Conservation (phyloP, 1,284 basidiomycete species). For the Leccinum fuscescens region DNA sequence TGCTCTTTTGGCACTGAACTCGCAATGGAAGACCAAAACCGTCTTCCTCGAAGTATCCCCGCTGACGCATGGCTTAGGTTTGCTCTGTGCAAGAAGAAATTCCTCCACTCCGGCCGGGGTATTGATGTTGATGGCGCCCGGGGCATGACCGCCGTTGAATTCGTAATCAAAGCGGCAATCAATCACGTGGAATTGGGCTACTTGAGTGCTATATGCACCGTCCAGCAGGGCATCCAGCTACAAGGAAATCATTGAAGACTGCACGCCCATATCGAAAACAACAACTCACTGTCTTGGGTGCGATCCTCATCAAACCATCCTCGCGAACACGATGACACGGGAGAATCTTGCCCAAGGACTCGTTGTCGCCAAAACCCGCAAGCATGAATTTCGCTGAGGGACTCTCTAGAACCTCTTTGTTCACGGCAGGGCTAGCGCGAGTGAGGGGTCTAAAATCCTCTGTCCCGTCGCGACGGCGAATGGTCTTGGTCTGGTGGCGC, state of each 20-base stretch:
- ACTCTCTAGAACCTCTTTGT: conserved; percentile 48
- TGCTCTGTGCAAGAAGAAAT: conserved; percentile 64
- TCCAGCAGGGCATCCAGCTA: conserved; percentile 76
- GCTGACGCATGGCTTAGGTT: conserved; percentile 79
- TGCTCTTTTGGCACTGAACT: conserved; percentile 93
- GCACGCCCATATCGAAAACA: not conserved
- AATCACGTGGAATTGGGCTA: conserved; percentile 77
- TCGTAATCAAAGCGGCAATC: conserved; percentile 99
- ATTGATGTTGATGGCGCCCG: conserved; percentile 90
- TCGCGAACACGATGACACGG: conserved; percentile 93
- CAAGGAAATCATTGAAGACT: conserved; percentile 1
- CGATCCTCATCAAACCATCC: conserved; percentile 94
- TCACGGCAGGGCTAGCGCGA: conserved; percentile 51
- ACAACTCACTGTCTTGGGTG: conserved; percentile 67
- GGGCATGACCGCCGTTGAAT: conserved; percentile 90
- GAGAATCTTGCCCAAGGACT: conserved; percentile 87
- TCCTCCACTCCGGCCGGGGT: conserved; percentile 81
- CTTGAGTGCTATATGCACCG: conserved; percentile 64
- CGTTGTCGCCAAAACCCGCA: conserved; percentile 87
- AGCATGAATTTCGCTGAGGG: conserved; percentile 55
- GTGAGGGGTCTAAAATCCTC: conserved; percentile 73
- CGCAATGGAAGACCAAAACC: conserved; percentile 95
- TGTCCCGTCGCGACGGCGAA: conserved; percentile 73
- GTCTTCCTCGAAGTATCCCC: conserved; percentile 76
- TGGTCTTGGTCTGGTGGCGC: conserved; percentile 69